Evolutionary conservation across 768 basidiomycete species (phyloP).

Genomic region (Dictyophora rubrovolvata): DNA sequence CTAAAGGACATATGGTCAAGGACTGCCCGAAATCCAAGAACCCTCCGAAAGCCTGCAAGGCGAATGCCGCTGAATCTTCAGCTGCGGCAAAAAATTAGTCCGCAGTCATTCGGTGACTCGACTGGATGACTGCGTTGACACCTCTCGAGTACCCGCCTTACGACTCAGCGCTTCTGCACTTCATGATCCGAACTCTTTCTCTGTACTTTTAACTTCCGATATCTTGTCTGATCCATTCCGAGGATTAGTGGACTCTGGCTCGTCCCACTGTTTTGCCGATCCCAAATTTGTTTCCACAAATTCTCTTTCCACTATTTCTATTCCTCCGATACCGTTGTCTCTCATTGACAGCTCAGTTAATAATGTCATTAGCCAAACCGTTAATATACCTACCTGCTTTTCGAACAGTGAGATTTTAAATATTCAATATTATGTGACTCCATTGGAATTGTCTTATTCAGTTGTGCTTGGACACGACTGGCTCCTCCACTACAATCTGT

Average conservation of each 20-base stretch:
- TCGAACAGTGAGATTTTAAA: no score
- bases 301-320: neutral
- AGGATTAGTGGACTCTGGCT: neutral
- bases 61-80: neutral
- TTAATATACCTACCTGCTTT: neutral
- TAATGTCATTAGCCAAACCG: neutral
- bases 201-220: neutral
- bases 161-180: neutral
- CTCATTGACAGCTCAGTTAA: neutral
- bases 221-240: neutral
- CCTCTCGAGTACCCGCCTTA: neutral
- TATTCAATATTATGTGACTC: neutral
- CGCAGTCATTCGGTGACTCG: neutral
- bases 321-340: neutral
- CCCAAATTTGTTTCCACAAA: neutral
- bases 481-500: slow-evolving; percentile 15
- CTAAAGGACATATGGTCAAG: neutral
- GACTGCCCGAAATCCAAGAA: neutral
- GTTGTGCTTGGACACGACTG: slow-evolving; percentile 12
- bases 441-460: neutral
- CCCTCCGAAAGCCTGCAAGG: neutral
- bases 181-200: neutral
- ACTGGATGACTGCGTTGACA: neutral
- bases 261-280: neutral
- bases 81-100: neutral